phyloP scores from a whole-genome alignment of 108 stramenopile genomes.

The Skeletonema potamos region DNA sequence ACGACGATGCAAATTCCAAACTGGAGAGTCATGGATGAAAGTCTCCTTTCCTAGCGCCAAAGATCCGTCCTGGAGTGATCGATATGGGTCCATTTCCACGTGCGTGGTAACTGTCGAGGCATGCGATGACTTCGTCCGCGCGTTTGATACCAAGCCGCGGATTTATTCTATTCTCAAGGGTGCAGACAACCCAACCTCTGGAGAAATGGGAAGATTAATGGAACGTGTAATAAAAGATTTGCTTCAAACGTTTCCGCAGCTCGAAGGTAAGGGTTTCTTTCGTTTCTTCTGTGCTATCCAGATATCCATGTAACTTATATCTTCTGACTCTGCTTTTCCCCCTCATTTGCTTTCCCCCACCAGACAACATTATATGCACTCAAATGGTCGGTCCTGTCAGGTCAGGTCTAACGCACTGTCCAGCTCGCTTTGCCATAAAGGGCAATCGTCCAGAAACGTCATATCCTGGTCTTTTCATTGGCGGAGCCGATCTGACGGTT shows the following conservation, averaged over 20 bases:
- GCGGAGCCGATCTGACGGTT: conserved; percentile 82
- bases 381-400: conserved; percentile 60
- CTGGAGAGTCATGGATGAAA: conserved; percentile 81
- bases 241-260: conserved; percentile 69
- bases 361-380: conserved; percentile 48
- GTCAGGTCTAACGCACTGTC: conserved; percentile 75
- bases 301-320: not conserved
- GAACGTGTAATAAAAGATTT: conserved; percentile 68
- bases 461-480: conserved; percentile 78
- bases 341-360: not conserved
- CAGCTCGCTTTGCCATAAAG: conserved; percentile 82
- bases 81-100: conserved; percentile 67
- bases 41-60: conserved; percentile 90
- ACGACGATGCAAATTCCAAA: conserved; percentile 55
- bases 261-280: conserved; percentile 48
- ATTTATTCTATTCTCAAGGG: conserved; percentile 61
- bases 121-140: conserved; percentile 85
- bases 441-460: conserved; percentile 79
- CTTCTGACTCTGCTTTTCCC: not conserved
- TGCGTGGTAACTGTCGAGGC: conserved; percentile 92
- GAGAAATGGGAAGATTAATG: conserved; percentile 51
- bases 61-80: conserved; percentile 81
- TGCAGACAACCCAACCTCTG: conserved; percentile 7
- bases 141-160: conserved; percentile 84
- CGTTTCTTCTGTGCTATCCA: not conserved